These are phyloP conservation scores for Rhodotorula paludigena DNA, from an alignment of 768 basidiomycete species.

Conservation along the genomic window DNA sequence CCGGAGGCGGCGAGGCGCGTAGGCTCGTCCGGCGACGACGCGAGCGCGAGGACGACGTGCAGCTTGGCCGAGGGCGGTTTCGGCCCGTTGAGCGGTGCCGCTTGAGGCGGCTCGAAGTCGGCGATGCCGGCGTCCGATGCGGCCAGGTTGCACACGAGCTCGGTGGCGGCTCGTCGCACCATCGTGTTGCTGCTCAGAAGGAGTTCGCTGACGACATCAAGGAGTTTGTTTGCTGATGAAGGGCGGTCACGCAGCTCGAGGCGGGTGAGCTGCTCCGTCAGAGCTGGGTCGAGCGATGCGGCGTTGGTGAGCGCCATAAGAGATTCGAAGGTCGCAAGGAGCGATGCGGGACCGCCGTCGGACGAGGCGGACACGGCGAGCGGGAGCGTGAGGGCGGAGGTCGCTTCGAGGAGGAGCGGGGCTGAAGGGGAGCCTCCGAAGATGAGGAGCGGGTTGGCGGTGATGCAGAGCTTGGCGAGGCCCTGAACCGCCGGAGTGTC, in stretches of 20 bases:
- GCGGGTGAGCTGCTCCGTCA: constrained; percentile 64
- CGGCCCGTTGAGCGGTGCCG: background rate
- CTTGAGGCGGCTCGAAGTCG: constrained; percentile 38
- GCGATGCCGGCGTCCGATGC: constrained; percentile 70
- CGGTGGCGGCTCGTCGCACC: constrained; percentile 78
- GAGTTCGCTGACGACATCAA: constrained; percentile 65
- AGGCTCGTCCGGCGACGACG: constrained; percentile 75
- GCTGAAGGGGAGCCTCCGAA: constrained; percentile 78
- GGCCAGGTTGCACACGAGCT: constrained; percentile 87
- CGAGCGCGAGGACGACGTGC: constrained; percentile 74
- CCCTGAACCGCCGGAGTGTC: constrained; percentile 64
- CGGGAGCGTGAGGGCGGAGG: constrained; percentile 70
- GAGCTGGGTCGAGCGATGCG: constrained; percentile 65
- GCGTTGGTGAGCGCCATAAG: constrained; percentile 96
- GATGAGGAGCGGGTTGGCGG: constrained; percentile 79
- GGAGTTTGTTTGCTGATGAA: constrained; percentile 44
- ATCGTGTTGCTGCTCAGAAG: constrained; percentile 62
- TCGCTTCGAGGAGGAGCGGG: constrained; percentile 64
- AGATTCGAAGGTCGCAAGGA: constrained; percentile 83
- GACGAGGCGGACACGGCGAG: constrained; percentile 54
- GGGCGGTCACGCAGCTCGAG: constrained; percentile 49
- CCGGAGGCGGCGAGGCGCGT: constrained; percentile 88
- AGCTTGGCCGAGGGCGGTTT: constrained; percentile 47
- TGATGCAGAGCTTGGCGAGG: constrained; percentile 86
- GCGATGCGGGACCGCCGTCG: constrained; percentile 53